phyloP scores from a whole-genome alignment of 495 filamentous ascomycete genomes.

The Penicillium herquei region DNA sequence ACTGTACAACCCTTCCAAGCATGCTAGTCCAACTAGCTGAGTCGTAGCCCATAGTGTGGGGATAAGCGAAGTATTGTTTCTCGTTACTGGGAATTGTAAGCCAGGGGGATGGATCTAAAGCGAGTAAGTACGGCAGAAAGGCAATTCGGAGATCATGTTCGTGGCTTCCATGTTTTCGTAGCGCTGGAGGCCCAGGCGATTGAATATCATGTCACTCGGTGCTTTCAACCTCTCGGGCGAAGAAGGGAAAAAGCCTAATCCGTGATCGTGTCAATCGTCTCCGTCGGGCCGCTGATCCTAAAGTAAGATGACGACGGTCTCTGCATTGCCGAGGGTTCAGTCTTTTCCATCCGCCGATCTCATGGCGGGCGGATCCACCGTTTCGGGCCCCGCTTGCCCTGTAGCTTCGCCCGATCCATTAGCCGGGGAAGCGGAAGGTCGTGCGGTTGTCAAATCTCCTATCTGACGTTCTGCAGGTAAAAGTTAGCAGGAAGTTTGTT shows the following conservation, averaged over 20 bases:
- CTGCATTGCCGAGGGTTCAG: conserved; percentile 3
- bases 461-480: conserved; percentile 35
- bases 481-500: neutral
- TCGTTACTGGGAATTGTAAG: too few species aligned
- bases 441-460: conserved; percentile 25
- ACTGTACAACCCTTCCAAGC: too few species aligned
- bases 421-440: conserved; percentile 9
- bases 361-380: conserved; percentile 20
- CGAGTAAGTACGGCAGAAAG: too few species aligned
- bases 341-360: conserved; percentile 28
- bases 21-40: too few species aligned
- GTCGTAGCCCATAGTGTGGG: too few species aligned
- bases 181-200: too few species aligned
- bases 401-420: conserved; percentile 12
- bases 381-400: conserved; percentile 26
- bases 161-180: too few species aligned
- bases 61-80: too few species aligned
- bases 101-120: too few species aligned
- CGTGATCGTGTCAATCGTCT: too few species aligned
- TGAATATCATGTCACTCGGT: too few species aligned
- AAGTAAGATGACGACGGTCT: neutral
- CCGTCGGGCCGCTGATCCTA: neutral
- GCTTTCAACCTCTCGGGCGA: neutral
- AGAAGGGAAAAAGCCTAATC: neutral
- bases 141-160: too few species aligned